phyloP scores from a whole-genome alignment of 1,284 basidiomycete species.

The Puccinia horiana region DNA sequence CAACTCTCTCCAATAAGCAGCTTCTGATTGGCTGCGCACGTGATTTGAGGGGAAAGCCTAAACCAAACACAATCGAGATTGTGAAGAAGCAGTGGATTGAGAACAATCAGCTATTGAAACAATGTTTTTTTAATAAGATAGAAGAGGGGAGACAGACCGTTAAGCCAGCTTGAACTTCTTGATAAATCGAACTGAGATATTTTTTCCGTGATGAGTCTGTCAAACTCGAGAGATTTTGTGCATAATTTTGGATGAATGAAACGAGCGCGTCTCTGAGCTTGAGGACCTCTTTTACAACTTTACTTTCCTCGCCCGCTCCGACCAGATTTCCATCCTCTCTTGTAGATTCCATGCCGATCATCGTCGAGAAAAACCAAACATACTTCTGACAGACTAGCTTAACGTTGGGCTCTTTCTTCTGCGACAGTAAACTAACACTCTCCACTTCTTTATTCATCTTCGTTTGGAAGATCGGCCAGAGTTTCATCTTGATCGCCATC shows the following conservation, averaged over 20 bases:
- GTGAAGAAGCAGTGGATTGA: neutral
- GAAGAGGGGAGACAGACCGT: constrained; percentile 13
- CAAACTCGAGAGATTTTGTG: neutral
- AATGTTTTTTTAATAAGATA: neutral
- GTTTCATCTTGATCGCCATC: constrained; percentile 34
- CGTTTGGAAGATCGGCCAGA: constrained; percentile 45
- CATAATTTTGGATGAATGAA: constrained; percentile 12
- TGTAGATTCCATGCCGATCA: constrained; percentile 26
- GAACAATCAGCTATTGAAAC: neutral
- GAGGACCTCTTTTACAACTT: constrained; percentile 13
- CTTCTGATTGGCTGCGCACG: constrained; percentile 25
- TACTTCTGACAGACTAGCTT: constrained; percentile 38
- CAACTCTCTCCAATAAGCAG: constrained; percentile 46
- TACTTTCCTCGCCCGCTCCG: constrained; percentile 8
- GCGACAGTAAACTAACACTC: neutral
- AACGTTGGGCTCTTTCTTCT: constrained; percentile 13
- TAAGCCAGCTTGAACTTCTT: constrained; percentile 28
- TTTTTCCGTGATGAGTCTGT: neutral
- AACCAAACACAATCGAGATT: neutral
- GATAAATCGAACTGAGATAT: constrained; percentile 11
- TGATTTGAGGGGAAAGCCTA: constrained; percentile 30
- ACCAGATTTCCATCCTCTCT: neutral
- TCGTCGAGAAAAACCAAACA: constrained; percentile 31
- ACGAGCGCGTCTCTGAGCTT: constrained; percentile 26
- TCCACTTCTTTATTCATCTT: constrained; percentile 34